Conservation (phyloP, 352 stramenopile species). For the Phytophthora capsici region DNA sequence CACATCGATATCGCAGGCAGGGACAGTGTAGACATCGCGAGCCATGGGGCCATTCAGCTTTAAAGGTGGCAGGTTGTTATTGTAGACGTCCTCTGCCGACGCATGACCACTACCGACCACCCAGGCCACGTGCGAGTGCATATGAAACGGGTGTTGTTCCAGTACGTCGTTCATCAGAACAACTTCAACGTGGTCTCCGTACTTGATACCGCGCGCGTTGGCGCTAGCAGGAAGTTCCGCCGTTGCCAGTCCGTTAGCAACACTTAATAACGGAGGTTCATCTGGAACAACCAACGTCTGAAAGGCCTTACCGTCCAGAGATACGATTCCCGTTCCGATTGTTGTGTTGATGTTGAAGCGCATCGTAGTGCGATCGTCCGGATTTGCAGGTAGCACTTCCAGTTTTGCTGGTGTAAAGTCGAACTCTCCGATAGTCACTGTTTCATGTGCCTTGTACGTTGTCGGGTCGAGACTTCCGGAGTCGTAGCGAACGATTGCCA, state of each 20-base stretch:
- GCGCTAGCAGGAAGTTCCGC: slow-evolving; percentile 20
- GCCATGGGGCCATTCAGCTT: slow-evolving; percentile 33
- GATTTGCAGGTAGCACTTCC: slow-evolving; percentile 5
- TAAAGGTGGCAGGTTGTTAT: slow-evolving; percentile 15
- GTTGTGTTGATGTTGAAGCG: slow-evolving; percentile 25
- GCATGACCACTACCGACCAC: slow-evolving; percentile 34
- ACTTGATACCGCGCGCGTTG: slow-evolving; percentile 14
- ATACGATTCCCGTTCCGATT: slow-evolving; percentile 25
- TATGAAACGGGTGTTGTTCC: slow-evolving; percentile 43
- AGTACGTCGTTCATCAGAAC: slow-evolving; percentile 35
- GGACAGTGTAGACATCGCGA: slow-evolving; percentile 40
- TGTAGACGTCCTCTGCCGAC: slow-evolving; percentile 9
- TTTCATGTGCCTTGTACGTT: slow-evolving; percentile 11
- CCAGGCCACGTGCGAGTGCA: slow-evolving; percentile 31
- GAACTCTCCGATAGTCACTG: slow-evolving; percentile 30
- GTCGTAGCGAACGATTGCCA: slow-evolving; percentile 30
- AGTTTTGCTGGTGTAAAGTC: slow-evolving; percentile 28
- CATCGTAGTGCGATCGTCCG: slow-evolving; percentile 23
- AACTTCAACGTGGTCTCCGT: slow-evolving; percentile 30
- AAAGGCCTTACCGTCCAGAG: slow-evolving; percentile 26
- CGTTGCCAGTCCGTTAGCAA: slow-evolving; percentile 25
- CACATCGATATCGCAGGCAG: slow-evolving; percentile 29
- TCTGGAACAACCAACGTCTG: slow-evolving; percentile 25
- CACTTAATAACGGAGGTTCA: slow-evolving; percentile 25
- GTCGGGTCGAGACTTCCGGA: slow-evolving; percentile 15